Conservation (phyloP, 2,329 filamentous ascomycete species). For the Neofusicoccum cordaticola region DNA sequence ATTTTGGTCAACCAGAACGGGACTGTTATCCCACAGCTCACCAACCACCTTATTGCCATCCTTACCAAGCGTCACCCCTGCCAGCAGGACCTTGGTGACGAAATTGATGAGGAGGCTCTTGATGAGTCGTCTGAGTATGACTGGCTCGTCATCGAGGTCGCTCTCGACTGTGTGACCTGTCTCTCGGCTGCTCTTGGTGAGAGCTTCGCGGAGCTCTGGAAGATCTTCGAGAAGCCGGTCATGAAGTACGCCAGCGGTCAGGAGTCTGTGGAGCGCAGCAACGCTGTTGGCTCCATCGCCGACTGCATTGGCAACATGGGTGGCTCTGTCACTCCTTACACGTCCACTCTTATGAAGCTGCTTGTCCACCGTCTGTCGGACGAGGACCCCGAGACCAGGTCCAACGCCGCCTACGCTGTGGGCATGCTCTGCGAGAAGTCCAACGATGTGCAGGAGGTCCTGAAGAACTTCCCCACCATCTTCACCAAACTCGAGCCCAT, state of each 20-base stretch:
- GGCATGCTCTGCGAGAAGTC: slow-evolving; percentile 84
- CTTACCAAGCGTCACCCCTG: slow-evolving; percentile 89
- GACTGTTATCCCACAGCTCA: slow-evolving; percentile 67
- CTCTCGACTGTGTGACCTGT: slow-evolving; percentile 83
- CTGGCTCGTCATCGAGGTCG: slow-evolving; percentile 94
- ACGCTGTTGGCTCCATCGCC: slow-evolving; percentile 86
- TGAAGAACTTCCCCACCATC: slow-evolving; percentile 73
- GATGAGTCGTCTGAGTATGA: slow-evolving; percentile 90
- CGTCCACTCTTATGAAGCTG: slow-evolving; percentile 70
- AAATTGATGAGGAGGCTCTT: slow-evolving; percentile 62
- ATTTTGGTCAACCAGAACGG: slow-evolving; percentile 69
- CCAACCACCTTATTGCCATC: slow-evolving; percentile 72
- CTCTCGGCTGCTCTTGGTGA: slow-evolving; percentile 77
- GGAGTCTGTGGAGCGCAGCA: slow-evolving; percentile 83
- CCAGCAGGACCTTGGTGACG: slow-evolving; percentile 84
- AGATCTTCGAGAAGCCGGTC: slow-evolving; percentile 90
- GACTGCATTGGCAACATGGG: slow-evolving; percentile 88
- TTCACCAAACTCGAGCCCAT: slow-evolving; percentile 83
- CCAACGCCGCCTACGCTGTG: slow-evolving; percentile 88
- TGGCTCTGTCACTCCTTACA: slow-evolving; percentile 76
- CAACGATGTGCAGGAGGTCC: slow-evolving; percentile 67
- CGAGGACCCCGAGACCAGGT: slow-evolving; percentile 87
- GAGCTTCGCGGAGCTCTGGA: slow-evolving; percentile 85
- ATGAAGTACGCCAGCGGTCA: slow-evolving; percentile 83
- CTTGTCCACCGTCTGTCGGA: slow-evolving; percentile 84